Evolutionary conservation across 768 basidiomycete species (phyloP).

Genomic region (Suillus sp.): DNA sequence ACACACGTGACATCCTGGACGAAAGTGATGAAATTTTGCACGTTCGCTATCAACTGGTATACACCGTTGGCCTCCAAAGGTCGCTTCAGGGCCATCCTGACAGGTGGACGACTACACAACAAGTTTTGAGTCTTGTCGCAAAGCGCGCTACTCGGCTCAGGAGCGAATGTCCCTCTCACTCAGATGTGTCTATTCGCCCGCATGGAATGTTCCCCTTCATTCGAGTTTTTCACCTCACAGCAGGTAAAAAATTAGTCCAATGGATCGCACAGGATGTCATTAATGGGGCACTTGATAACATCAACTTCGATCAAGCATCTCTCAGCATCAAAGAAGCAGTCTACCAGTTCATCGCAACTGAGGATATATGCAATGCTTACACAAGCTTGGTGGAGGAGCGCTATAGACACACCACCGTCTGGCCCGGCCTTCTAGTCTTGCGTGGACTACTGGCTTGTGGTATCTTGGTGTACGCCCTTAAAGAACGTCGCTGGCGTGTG

Average conservation of each 20-base stretch:
- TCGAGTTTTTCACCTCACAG: constrained; percentile 20
- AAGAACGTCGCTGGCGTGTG: not conserved
- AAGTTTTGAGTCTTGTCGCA: constrained; percentile 31
- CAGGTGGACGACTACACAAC: constrained; percentile 29
- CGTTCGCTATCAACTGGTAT: constrained; percentile 1
- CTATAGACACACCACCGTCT: not conserved
- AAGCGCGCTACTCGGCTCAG: constrained; percentile 19
- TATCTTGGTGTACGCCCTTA: constrained; percentile 1
- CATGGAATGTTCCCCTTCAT: constrained; percentile 10
- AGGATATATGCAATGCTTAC: constrained; percentile 3
- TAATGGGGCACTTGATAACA: constrained; percentile 6
- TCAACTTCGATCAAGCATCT: constrained; percentile 4
- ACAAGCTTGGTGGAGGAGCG: constrained; percentile 15
- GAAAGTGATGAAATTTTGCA: constrained; percentile 1
- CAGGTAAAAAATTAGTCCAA: constrained; percentile 13
- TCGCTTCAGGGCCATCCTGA: constrained; percentile 1
- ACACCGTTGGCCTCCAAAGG: not conserved
- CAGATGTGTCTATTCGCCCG: constrained; percentile 21
- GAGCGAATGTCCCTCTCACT: constrained; percentile 11
- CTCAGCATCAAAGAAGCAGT: constrained; percentile 15
- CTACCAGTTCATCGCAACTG: constrained; percentile 27
- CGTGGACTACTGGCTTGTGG: not conserved
- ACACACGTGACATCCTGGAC: constrained; percentile 1
- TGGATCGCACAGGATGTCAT: constrained; percentile 19
- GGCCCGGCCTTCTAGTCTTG: not conserved